phyloP scores from a whole-genome alignment of 208 protist genomes.

The Borovskyia barvae region DNA sequence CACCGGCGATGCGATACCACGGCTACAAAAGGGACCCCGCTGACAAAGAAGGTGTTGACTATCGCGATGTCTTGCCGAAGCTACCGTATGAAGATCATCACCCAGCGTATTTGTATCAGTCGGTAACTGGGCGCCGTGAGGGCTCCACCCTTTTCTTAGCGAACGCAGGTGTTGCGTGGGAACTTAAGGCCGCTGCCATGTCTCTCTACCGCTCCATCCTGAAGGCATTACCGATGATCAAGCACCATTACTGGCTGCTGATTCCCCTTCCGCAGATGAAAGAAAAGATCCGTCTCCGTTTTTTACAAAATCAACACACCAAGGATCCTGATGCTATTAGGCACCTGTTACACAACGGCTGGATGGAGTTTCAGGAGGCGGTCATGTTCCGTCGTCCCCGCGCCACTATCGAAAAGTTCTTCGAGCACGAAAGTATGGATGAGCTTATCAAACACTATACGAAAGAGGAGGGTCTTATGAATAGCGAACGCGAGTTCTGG shows the following conservation, averaged over 20 bases:
- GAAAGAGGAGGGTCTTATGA: conserved; percentile 73
- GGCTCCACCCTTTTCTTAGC: conserved; percentile 65
- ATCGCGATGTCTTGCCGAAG: conserved; percentile 53
- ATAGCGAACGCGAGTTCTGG: conserved; percentile 80
- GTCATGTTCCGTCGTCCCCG: conserved; percentile 75
- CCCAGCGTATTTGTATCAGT: conserved; percentile 70
- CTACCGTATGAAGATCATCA: conserved; percentile 78
- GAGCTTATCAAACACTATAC: conserved; percentile 67
- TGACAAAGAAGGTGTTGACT: conserved; percentile 54
- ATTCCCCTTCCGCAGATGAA: conserved; percentile 84
- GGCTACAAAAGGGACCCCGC: conserved; percentile 67
- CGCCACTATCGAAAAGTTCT: conserved; percentile 82
- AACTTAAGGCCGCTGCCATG: conserved; percentile 62
- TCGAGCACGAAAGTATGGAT: conserved; percentile 74
- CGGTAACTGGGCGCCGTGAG: conserved; percentile 75
- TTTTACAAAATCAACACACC: conserved; percentile 85
- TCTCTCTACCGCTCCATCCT: conserved; percentile 83
- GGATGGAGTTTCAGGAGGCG: conserved; percentile 87
- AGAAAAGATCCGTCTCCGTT: conserved; percentile 73
- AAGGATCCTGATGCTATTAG: conserved; percentile 87
- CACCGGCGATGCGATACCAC: conserved; percentile 77
- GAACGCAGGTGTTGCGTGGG: conserved; percentile 70
- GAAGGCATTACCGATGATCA: conserved; percentile 80
- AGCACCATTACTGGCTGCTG: conserved; percentile 87
- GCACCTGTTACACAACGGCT: conserved; percentile 85